Evolutionary conservation across 371 early-diverging fungal genomes (phyloP).

Genomic region (Mucor saturninus): DNA sequence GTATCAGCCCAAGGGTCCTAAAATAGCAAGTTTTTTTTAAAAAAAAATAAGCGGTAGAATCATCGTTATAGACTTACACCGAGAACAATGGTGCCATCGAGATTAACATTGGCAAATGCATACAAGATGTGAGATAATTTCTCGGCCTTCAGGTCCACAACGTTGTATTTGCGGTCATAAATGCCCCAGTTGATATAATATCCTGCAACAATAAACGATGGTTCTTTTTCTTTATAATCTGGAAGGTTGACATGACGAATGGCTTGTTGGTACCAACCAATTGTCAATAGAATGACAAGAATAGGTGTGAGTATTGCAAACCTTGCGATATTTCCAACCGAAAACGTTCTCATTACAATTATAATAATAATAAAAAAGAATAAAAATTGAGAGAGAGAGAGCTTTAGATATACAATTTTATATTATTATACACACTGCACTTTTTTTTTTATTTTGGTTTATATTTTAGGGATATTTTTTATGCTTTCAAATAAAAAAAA

Average conservation of each 20-base stretch:
- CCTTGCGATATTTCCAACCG: constrained; percentile 13
- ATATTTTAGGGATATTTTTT: constrained; percentile 7
- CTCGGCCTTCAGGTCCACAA: constrained; percentile 58
- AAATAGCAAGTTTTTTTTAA: not conserved
- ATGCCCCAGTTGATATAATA: constrained; percentile 63
- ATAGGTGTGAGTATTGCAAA: constrained; percentile 32
- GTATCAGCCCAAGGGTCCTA: constrained; percentile 54
- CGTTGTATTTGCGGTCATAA: constrained; percentile 69
- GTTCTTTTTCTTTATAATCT: not conserved
- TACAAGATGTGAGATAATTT: constrained; percentile 83
- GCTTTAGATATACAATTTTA: not conserved
- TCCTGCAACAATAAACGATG: constrained; percentile 35
- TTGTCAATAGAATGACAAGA: constrained; percentile 29
- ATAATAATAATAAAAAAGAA: constrained; percentile 2
- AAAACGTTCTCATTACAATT: constrained; percentile 1
- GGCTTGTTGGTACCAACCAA: constrained; percentile 39
- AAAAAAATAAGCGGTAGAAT: not conserved
- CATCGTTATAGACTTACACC: constrained; percentile 38
- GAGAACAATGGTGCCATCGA: constrained; percentile 63
- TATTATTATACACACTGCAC: constrained; percentile 16
- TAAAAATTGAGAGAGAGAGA: not conserved
- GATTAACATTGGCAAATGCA: constrained; percentile 84
- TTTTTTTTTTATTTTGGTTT: constrained; percentile 14
- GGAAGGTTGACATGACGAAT: constrained; percentile 14
- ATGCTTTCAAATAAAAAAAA: not conserved